Evolutionary conservation across 257 asterid species (phyloP).

Genomic region (Rubia yunnanensis): DNA sequence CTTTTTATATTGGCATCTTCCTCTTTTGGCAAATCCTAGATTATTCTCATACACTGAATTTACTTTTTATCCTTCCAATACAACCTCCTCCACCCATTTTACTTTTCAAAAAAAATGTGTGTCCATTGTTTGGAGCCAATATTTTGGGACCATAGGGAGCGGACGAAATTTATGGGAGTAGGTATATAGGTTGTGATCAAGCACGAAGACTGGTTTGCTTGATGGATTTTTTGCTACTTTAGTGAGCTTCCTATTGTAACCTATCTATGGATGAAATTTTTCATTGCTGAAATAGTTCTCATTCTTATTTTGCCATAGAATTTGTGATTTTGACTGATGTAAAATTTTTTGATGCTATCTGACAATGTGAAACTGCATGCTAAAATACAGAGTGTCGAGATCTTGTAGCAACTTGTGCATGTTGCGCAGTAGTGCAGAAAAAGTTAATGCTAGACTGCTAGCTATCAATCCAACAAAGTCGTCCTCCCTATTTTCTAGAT

Average conservation of each 20-base stretch:
- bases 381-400: not conserved
- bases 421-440: not conserved
- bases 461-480: not conserved
- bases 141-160: too few species aligned
- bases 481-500: not conserved
- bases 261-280: not conserved
- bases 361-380: not conserved
- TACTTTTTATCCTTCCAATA: too few species aligned
- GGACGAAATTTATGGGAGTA: constrained; percentile 68
- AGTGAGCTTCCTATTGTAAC: constrained; percentile 64
- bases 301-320: not conserved
- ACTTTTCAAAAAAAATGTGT: too few species aligned
- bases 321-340: not conserved
- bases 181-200: constrained; percentile 90
- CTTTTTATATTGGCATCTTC: too few species aligned
- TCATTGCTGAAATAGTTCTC: not conserved
- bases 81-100: too few species aligned
- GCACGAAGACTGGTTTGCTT: constrained; percentile 77
- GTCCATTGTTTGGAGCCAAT: too few species aligned
- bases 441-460: not conserved
- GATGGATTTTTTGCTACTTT: constrained; percentile 97
- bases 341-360: not conserved
- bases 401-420: not conserved
- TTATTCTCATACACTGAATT: too few species aligned
- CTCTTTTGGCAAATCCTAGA: too few species aligned